phyloP scores from a whole-genome alignment of 495 filamentous ascomycete genomes.

The Aspergillus heteromorphus region DNA sequence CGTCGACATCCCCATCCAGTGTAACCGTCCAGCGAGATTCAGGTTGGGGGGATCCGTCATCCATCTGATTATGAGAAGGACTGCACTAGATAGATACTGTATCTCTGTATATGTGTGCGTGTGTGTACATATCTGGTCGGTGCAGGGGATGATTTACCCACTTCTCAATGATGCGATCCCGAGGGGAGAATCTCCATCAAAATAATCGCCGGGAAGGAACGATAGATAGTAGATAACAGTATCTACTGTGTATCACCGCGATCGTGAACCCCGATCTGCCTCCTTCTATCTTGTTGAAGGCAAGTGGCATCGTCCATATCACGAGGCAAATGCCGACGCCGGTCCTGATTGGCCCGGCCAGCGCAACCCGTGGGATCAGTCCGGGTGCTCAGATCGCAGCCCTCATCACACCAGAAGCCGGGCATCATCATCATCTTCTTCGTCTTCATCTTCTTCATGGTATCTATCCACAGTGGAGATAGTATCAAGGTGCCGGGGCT shows the following conservation, averaged over 20 bases:
- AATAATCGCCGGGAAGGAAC: too few species aligned
- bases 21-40: not conserved
- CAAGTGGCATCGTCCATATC: not conserved
- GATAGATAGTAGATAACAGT: too few species aligned
- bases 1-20: not conserved
- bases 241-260: too few species aligned
- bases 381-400: conserved; percentile 13
- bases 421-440: not conserved
- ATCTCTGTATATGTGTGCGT: too few species aligned
- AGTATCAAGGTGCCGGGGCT: not conserved
- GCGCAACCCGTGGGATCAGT: not conserved
- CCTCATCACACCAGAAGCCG: not conserved
- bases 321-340: conserved; percentile 5
- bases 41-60: not conserved
- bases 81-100: too few species aligned
- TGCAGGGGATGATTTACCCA: too few species aligned
- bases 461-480: not conserved
- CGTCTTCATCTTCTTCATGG: not conserved
- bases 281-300: too few species aligned
- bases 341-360: not conserved
- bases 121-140: too few species aligned
- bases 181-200: too few species aligned
- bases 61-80: too few species aligned
- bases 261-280: too few species aligned
- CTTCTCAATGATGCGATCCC: too few species aligned